These are phyloP conservation scores for Lactifluus hygrophoroides DNA, from an alignment of 768 basidiomycete genomes.

Conservation along the genomic window DNA sequence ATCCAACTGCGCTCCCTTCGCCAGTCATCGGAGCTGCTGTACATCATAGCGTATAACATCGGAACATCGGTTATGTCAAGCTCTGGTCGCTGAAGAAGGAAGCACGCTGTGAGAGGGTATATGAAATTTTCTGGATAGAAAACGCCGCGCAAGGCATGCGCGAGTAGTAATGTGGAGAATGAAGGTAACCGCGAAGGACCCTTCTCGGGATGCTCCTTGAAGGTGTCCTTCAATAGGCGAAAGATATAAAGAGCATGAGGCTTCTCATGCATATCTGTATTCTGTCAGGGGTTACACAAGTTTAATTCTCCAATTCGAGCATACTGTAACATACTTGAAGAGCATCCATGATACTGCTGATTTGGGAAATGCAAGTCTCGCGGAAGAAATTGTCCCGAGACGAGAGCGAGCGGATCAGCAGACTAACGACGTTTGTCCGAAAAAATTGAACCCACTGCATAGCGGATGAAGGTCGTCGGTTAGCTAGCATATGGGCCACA, in stretches of 20 bases:
- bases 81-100: constrained; percentile 82
- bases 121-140: constrained; percentile 86
- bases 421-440: constrained; percentile 65
- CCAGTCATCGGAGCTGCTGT: constrained; percentile 72
- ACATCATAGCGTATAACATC: constrained; percentile 83
- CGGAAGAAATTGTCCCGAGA: constrained; percentile 55
- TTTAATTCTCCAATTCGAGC: not conserved
- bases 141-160: constrained; percentile 71
- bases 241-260: constrained; percentile 67
- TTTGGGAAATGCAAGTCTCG: constrained; percentile 48
- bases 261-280: constrained; percentile 68
- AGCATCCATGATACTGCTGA: constrained; percentile 50
- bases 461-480: constrained; percentile 47
- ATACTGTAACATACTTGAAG: constrained; percentile 46
- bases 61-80: constrained; percentile 81
- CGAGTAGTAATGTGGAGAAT: constrained; percentile 70
- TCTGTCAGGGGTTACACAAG: constrained; percentile 30
- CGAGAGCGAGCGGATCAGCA: constrained; percentile 67
- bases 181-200: constrained; percentile 56
- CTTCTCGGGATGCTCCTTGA: constrained; percentile 34
- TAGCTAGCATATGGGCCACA: constrained; percentile 55
- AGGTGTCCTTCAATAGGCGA: constrained; percentile 50
- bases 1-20: constrained; percentile 89
- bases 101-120: constrained; percentile 78
- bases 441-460: constrained; percentile 84